Conservation (phyloP, 2,329 filamentous ascomycete genomes). For the Berkeleyomyces basicola region DNA sequence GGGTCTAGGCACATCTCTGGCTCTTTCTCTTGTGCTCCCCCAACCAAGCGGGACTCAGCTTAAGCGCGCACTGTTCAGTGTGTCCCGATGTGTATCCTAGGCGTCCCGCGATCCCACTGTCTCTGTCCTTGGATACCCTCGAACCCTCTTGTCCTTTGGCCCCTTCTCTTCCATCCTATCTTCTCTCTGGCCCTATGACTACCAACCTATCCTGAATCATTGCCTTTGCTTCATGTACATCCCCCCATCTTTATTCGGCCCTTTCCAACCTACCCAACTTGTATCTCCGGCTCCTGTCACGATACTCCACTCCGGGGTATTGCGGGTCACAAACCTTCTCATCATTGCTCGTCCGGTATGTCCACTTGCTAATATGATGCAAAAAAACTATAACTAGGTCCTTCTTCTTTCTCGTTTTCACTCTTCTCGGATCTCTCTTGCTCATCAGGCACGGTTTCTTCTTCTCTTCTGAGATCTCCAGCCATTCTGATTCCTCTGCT, state of each 20-base stretch:
- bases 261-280: conserved; percentile 9
- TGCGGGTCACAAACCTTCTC: not conserved
- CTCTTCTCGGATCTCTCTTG: conserved; percentile 8
- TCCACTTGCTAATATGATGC: conserved; percentile 1
- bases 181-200: not conserved
- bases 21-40: too few species aligned
- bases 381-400: conserved; percentile 13
- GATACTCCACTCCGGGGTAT: not conserved
- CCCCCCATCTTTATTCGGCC: conserved; percentile 11
- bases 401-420: conserved; percentile 4
- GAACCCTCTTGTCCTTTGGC: not conserved
- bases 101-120: not conserved
- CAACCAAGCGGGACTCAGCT: too few species aligned
- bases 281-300: not conserved
- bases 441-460: conserved; percentile 11
- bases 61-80: too few species aligned
- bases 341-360: not conserved
- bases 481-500: conserved; percentile 4
- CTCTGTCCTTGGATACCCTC: not conserved
- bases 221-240: not conserved
- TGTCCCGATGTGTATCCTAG: too few species aligned
- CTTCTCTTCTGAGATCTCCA: conserved; percentile 2
- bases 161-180: not conserved
- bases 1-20: not conserved
- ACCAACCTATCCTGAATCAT: not conserved